Conservation (phyloP, 2,329 filamentous ascomycete species). For the Colletotrichum plurivorum region DNA sequence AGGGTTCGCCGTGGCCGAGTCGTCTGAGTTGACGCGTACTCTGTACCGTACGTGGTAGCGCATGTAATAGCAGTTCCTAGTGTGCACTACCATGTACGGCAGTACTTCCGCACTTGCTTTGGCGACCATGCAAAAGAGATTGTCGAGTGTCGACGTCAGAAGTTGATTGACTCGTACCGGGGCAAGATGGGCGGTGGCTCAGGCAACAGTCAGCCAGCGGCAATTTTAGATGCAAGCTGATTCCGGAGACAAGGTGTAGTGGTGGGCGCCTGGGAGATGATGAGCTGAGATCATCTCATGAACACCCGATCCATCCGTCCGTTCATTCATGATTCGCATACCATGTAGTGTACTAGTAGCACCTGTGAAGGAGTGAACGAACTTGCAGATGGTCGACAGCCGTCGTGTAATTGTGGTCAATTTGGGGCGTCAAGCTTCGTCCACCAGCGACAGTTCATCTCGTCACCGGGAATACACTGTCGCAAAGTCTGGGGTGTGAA, state of each 20-base stretch:
- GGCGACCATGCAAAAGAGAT: slow-evolving; percentile 25
- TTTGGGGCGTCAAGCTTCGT: background rate
- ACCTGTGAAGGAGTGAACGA: too few relatives aligned
- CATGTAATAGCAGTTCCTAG: background rate
- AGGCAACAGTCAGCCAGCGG: slow-evolving; percentile 34
- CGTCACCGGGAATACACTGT: slow-evolving; percentile 11
- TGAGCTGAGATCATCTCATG: slow-evolving; percentile 36
- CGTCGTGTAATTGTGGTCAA: slow-evolving; percentile 23
- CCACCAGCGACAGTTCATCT: slow-evolving; percentile 20
- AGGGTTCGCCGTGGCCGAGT: slow-evolving; percentile 37
- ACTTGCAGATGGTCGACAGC: background rate
- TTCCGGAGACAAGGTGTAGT: slow-evolving; percentile 21
- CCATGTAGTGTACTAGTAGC: background rate
- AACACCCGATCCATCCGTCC: slow-evolving; percentile 21
- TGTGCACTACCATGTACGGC: background rate
- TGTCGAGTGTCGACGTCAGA: slow-evolving; percentile 36
- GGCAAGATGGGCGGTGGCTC: slow-evolving; percentile 25
- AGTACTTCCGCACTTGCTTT: background rate
- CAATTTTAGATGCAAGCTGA: slow-evolving; percentile 40
- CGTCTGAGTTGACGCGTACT: slow-evolving; percentile 27
- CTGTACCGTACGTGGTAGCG: too few relatives aligned
- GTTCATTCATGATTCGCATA: slow-evolving; percentile 21
- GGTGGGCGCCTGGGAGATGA: slow-evolving; percentile 21
- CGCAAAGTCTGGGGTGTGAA: slow-evolving; percentile 27
- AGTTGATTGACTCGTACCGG: slow-evolving; percentile 37